Conservation (phyloP, 1,284 basidiomycete genomes). For the Leccinum huronense region DNA sequence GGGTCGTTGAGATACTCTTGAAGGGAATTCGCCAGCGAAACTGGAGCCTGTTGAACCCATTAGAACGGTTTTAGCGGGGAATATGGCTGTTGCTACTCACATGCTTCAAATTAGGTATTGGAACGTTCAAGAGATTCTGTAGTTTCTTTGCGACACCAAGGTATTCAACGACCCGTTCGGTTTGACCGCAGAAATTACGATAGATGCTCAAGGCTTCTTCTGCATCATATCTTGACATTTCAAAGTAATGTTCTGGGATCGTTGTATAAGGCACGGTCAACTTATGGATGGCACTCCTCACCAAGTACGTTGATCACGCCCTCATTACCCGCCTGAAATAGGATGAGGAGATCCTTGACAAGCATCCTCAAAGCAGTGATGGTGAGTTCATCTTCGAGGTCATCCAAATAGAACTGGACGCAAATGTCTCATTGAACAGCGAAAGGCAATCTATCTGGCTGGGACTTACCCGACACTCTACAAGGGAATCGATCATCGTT, state of each 20-base stretch:
- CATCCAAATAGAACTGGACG: constrained; percentile 86
- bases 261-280: constrained; percentile 15
- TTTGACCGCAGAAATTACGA: constrained; percentile 93
- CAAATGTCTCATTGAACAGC: constrained; percentile 3
- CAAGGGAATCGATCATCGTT: constrained; percentile 80
- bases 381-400: constrained; percentile 89
- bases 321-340: constrained; percentile 97
- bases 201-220: constrained; percentile 85
- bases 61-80: neutral
- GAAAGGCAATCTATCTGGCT: constrained; percentile 5
- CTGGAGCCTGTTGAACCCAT: constrained; percentile 67
- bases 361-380: constrained; percentile 90
- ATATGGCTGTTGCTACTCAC: constrained; percentile 44
- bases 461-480: constrained; percentile 77
- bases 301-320: constrained; percentile 96
- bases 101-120: constrained; percentile 93
- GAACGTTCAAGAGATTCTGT: constrained; percentile 89
- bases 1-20: constrained; percentile 96
- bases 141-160: constrained; percentile 91
- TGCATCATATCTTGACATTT: constrained; percentile 95
- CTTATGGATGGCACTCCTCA: constrained; percentile 33
- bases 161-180: constrained; percentile 92
- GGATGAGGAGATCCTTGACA: constrained; percentile 94
- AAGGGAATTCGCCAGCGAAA: constrained; percentile 87
- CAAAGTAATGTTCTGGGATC: constrained; percentile 91